phyloP scores from a whole-genome alignment of 805 yeast genomes.

The Yarrowia sp. region DNA sequence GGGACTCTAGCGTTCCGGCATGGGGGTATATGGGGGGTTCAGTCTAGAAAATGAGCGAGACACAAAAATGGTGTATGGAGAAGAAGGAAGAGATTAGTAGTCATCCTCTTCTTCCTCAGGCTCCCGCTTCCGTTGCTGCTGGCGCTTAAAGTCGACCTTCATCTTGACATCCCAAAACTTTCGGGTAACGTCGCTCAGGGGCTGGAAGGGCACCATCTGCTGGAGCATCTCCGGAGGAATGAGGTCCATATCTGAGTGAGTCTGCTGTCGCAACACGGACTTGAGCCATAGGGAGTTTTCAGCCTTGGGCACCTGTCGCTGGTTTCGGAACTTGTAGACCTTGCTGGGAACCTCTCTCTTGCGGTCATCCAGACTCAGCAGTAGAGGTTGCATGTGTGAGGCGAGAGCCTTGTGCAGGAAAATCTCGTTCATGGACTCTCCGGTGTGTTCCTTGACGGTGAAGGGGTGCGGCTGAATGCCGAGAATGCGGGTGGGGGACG shows the following conservation, averaged over 20 bases:
- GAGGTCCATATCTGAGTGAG: neutral
- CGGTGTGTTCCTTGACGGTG: constrained; percentile 20
- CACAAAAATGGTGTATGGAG: neutral
- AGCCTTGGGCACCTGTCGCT: neutral
- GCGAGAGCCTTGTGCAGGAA: constrained; percentile 19
- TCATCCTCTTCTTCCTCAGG: neutral
- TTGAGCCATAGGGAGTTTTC: constrained; percentile 21
- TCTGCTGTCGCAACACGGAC: constrained; percentile 18
- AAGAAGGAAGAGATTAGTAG: neutral
- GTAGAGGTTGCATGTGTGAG: constrained; percentile 14
- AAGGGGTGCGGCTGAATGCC: constrained; percentile 19
- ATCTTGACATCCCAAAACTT: constrained; percentile 22
- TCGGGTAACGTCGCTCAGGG: constrained; percentile 14
- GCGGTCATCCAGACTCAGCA: constrained; percentile 19
- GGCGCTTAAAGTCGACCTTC: constrained; percentile 18
- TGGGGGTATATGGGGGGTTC: neutral
- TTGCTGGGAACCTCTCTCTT: constrained; percentile 10
- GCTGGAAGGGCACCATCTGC: constrained; percentile 24
- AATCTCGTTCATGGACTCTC: constrained; percentile 17
- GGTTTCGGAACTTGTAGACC: constrained; percentile 20
- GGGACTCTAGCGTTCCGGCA: constrained; percentile 14
- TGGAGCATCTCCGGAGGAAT: constrained; percentile 19
- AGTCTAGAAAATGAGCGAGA: neutral
- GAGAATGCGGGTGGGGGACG: neutral
- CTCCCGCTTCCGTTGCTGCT: neutral